Base-by-base conservation (phyloP, 495 filamentous ascomycete species). In the Xylaria castorea region DNA sequence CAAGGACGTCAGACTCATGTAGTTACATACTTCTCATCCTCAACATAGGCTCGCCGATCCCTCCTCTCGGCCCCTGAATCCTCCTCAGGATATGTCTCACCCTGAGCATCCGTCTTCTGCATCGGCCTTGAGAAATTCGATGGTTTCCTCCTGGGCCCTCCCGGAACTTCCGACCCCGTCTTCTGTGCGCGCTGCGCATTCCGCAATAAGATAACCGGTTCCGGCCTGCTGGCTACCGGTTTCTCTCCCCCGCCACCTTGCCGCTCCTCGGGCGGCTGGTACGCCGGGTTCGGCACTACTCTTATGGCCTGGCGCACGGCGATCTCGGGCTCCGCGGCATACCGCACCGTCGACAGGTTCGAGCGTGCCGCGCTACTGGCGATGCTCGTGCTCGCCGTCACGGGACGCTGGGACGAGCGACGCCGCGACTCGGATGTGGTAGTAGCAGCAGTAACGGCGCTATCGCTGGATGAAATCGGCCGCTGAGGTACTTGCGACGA, bases 241-340 rank as follows among this genome's bases (percentile, higher is more conserved):
- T 12, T 46, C 8, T 63, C 22, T 22, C 20, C 61, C 12, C 38
- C 44, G 12, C 38, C 22, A 57, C 25, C 58, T 4, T 44, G 61
- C 61, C 40, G 18, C 40, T 42, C 38, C 16, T 42, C 36, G 22
- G 38, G 57, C 42, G 63, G 38, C 42, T 20, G 48, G 40, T 67
- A 72, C 20, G 70, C 70, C 18, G 77, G 77, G 58, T 79, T 79
- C 70, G 44, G 72, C 51, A 79, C 71, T 18, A 79, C 77, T 30
- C 69, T 36, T n/a, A 79, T 79, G 18, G 57, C 40, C 65, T 79
- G 77, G 2, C 74, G 74, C n/a, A 79, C 75, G 22, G 77, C 77
- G 63, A 79, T 68, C 64, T 78, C 77, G 12, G 77, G 77, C 63
- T 75, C 61, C 3, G 76, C 72, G 27, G 75, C 77, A 50, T 79